A percentile compares a stretch with the other conserved stretches of the same genome.
Evolutionary conservation across 1,139 yeast species (phyloP).

Genomic region (Hyphopichia burtonii): DNA sequence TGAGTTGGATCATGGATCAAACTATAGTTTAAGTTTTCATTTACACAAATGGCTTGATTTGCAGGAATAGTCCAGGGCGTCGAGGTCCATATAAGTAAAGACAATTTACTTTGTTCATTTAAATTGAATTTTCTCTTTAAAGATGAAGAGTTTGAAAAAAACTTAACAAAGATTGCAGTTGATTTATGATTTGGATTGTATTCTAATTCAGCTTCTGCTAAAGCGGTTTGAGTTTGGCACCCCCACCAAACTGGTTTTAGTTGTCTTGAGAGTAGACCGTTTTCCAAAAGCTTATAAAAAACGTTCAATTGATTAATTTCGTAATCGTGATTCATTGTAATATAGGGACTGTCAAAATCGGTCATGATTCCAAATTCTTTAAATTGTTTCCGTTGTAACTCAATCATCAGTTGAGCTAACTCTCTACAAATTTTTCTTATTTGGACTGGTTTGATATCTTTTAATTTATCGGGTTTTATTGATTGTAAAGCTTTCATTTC

Average conservation of each 20-base stretch:
- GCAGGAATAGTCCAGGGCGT: constrained; percentile 98
- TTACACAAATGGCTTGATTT: constrained; percentile 78
- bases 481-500: constrained; percentile 77
- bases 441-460: constrained; percentile 32
- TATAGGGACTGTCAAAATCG: constrained; percentile 71
- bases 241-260: constrained; percentile 98
- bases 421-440: constrained; percentile 63
- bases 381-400: constrained; percentile 63
- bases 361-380: constrained; percentile 76
- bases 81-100: constrained; percentile 83
- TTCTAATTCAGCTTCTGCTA: constrained; percentile 95
- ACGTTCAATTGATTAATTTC: constrained; percentile 74
- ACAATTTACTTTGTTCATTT: constrained; percentile 1
- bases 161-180: constrained; percentile 68
- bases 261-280: constrained; percentile 74
- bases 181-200: constrained; percentile 74
- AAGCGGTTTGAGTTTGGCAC: constrained; percentile 86
- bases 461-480: constrained; percentile 18
- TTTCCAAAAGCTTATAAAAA: constrained; percentile 63
- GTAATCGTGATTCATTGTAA: constrained; percentile 68
- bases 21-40: constrained; percentile 58
- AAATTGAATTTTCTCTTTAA: constrained; percentile 5
- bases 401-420: constrained; percentile 68
- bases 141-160: constrained; percentile 42
- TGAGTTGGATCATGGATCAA: constrained; percentile 33